Conservation (phyloP, 345 rosid species). For the Hibiscus mutabilis region DNA sequence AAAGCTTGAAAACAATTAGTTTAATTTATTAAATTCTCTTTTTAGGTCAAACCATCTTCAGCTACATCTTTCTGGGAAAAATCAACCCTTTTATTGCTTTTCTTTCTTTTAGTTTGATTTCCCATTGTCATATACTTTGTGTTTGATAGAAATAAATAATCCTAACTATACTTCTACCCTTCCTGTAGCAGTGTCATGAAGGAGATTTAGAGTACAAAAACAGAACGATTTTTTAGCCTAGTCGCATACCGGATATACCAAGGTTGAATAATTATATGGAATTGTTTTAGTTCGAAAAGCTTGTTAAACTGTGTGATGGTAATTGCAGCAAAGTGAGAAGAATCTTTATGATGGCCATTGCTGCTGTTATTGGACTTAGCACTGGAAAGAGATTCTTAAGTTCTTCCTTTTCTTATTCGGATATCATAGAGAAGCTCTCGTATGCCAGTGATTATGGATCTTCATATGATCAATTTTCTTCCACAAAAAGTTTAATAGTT, state of each 20-base stretch:
- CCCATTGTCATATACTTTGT: not conserved
- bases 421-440: constrained; percentile 38
- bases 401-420: constrained; percentile 56
- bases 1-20: not conserved
- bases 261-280: constrained; percentile 12
- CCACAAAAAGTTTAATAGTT: constrained; percentile 34
- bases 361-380: constrained; percentile 77
- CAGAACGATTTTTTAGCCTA: constrained; percentile 5
- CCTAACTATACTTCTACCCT: not conserved
- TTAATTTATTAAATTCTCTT: not conserved
- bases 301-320: constrained; percentile 26
- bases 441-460: constrained; percentile 25
- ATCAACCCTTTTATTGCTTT: not conserved
- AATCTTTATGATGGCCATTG: constrained; percentile 59
- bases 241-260: not conserved
- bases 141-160: not conserved
- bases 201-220: not conserved
- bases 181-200: not conserved
- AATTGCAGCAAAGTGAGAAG: constrained; percentile 13
- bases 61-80: not conserved
- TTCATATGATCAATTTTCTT: constrained; percentile 33
- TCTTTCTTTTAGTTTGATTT: not conserved
- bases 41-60: not conserved
- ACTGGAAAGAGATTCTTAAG: constrained; percentile 71
- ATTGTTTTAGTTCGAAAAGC: not conserved